Evolutionary conservation across 179 eudicot species (phyloP), one percentile per base, ranked within the genome.

Genomic region (Nepenthes alata): DNA sequence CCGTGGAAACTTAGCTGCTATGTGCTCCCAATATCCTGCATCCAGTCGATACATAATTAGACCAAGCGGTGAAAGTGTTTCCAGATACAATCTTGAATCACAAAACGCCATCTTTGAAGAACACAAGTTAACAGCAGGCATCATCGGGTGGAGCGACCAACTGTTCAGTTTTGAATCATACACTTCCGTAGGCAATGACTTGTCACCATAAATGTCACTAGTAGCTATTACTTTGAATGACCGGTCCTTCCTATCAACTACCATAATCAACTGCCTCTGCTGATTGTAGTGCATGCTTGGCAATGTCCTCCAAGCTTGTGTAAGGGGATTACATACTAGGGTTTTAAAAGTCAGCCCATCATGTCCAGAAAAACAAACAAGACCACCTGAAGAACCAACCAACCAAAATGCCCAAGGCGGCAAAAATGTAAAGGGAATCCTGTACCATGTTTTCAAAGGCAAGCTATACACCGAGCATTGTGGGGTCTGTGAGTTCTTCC

Each of bases 101-200:
- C 96, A 91, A 68, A 89, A 74, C 3, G 96, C 98, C 98, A 91
- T 89, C 78, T 91, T 91, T 25, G 96, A 91, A 36, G 98, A 91
- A 72, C 96, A 84, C 55, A 91, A 80, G 65, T 85, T 90, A 57
- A 83, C 89, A 8, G 97, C 88, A 60, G 96, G 97, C 96, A 91
- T 88, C 34, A 81, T 84, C 70, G 82, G 91, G 72, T 88, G 97
- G 66, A 91, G 71, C 0, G 85, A 74, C 97, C 97, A 91, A 67
- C 70, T 58, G 63, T 88, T 75, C 45, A 81, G 64, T 74, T 84
- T 91, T 2, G 96, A 91, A 66, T 91, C 96, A 65, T 88, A 91
- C 39, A 91, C 91, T 77, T 91, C 97, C 2, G 91, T 91, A 15
- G 97, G 96, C 74, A 91, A 70, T 3, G 95, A 84, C 68, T 61